A percentile compares a stretch with the other conserved stretches of the same genome.
These are phyloP conservation scores for Tulasnella sp. DNA, from an alignment of 768 basidiomycete genomes.

Conservation along the genomic window DNA sequence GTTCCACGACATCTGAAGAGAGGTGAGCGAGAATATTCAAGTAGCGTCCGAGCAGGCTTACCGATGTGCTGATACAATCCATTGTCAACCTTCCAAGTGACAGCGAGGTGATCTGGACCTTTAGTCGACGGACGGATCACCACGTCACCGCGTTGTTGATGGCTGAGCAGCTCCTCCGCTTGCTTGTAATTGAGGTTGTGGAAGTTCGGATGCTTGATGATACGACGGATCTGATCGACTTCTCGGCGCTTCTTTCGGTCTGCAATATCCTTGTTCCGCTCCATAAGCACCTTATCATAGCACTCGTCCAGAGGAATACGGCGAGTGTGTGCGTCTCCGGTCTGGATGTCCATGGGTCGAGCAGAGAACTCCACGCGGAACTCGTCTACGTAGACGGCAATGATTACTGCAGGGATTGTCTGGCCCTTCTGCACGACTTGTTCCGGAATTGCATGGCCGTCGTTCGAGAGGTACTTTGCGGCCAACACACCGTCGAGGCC, in stretches of 20 bases:
- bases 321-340: slow-evolving; percentile 56
- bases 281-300: slow-evolving; percentile 59
- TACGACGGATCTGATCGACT: slow-evolving; percentile 66
- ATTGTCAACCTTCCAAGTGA: slow-evolving; percentile 99
- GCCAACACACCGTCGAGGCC: slow-evolving; percentile 80
- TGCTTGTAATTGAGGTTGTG: slow-evolving; percentile 86
- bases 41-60: slow-evolving; percentile 33
- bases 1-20: slow-evolving; percentile 64
- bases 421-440: slow-evolving; percentile 67
- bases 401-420: slow-evolving; percentile 69
- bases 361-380: slow-evolving; percentile 71
- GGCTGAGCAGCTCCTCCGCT: slow-evolving; percentile 82
- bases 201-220: slow-evolving; percentile 98
- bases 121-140: slow-evolving; percentile 95
- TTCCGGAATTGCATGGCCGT: slow-evolving; percentile 37
- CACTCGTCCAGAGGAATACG: slow-evolving; percentile 49
- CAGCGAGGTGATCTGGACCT: slow-evolving; percentile 84
- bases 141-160: slow-evolving; percentile 90
- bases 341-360: slow-evolving; percentile 50
- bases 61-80: slow-evolving; percentile 95
- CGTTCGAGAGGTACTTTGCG: slow-evolving; percentile 45
- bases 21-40: not conserved
- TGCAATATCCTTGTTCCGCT: slow-evolving; percentile 62
- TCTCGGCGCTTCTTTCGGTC: slow-evolving; percentile 80
- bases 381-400: slow-evolving; percentile 58